A percentile compares a stretch with the other conserved stretches of the same genome.
Conservation (phyloP, 202 grass and related monocot genomes). For the Carex arenaria region DNA sequence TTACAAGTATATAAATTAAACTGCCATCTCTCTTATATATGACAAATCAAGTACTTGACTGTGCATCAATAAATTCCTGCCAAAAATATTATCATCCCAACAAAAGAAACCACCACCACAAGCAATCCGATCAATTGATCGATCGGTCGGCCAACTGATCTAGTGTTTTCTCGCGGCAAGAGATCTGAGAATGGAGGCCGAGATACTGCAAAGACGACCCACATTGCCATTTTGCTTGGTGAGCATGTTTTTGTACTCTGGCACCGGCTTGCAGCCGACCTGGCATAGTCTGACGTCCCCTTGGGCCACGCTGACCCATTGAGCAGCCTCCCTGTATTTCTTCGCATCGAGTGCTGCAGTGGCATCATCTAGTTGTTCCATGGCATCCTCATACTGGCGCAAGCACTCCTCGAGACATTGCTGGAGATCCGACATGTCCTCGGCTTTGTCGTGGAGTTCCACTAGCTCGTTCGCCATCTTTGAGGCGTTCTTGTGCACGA, state of each 20-base stretch:
- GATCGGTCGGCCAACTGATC: background rate
- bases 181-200: constrained; percentile 43
- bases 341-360: constrained; percentile 35
- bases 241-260: constrained; percentile 35
- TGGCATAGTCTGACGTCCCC: constrained; percentile 56
- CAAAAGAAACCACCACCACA: background rate
- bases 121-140: background rate
- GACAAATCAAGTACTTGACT: constrained; percentile 5
- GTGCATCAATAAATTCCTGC: background rate
- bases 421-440: constrained; percentile 47
- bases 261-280: constrained; percentile 38
- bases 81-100: constrained; percentile 1
- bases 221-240: constrained; percentile 49
- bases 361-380: constrained; percentile 61
- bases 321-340: constrained; percentile 37
- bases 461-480: constrained; percentile 37
- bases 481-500: constrained; percentile 44
- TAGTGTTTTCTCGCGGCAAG: constrained; percentile 11
- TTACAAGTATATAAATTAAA: background rate
- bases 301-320: constrained; percentile 40
- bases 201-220: constrained; percentile 58
- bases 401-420: constrained; percentile 62
- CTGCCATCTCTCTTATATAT: constrained; percentile 16
- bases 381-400: constrained; percentile 55
- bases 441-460: constrained; percentile 35